Base-by-base conservation (phyloP, 495 filamentous ascomycete genomes). In the Cenococcum geophilum region DNA sequence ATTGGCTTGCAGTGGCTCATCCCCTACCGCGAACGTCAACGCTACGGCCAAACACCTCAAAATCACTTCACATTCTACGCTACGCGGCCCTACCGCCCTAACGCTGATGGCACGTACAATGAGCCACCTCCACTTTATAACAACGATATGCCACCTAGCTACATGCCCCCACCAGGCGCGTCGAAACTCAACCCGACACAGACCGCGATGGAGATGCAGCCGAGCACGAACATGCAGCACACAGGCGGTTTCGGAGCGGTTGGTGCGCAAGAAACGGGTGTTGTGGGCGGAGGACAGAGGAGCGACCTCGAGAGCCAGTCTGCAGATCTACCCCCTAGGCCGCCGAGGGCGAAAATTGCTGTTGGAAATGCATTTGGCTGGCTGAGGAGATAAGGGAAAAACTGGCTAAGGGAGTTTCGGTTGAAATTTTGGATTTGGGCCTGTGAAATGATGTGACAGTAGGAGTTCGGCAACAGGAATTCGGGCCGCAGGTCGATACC, bases 131-230 rank as follows among this genome's bases (percentile, higher is more conserved):
- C 83, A 50, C 25, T 69, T 61, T 72, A 74, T 67, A 66, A 66
- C 66, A 59, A 66, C 60, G 60, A 77, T 58, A 69, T 73, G 0
- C 82, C 82, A 21, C 80, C 82, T 4, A 71, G 71, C 53, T 87
- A 88, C 60, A 74, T 79, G 40, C 75, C 77, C 10, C 82, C 84
- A 1, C 71, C 73, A 4, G 77, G 78, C 60, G 76, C 75, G 4
- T 75, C 79, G 12, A 89, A 89, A 74, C 72, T 80, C 18, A 76
- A 85, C 61, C 80, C 82, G 12, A 70, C 73, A 11, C 83, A 87
- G 69, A 55, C 59, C 16, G 22, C 59, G 40, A 54, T 62, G 47
- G 49, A 66, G 47, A 66, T 66, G 63, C 63, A 49, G 49, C 63
- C 47, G 50, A 49, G 60, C 35, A 32, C 9, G 27, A 34, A 11